Conservation (phyloP, 192 early-diverging fungal species). For the Mortierella alpina region DNA sequence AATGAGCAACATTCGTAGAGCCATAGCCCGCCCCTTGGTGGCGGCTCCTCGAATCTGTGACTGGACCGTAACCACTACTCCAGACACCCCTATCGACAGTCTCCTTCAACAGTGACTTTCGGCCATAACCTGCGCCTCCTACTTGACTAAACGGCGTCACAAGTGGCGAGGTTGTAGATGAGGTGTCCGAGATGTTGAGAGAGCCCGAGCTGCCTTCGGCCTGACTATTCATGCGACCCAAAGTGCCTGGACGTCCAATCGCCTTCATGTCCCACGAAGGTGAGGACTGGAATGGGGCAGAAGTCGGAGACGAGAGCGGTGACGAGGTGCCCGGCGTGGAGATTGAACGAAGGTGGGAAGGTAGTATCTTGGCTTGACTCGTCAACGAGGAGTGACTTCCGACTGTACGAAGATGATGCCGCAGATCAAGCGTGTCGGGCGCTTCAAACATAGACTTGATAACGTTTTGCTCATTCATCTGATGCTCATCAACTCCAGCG, state of each 20-base stretch:
- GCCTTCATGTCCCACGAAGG: constrained; percentile 37
- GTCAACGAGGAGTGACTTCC: constrained; percentile 33
- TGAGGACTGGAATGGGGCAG: constrained; percentile 17
- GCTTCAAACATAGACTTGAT: constrained; percentile 53
- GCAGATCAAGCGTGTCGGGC: constrained; percentile 31
- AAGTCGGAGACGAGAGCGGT: constrained; percentile 30
- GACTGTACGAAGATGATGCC: constrained; percentile 45
- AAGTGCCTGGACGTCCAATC: constrained; percentile 26
- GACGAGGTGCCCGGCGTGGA: constrained; percentile 37
- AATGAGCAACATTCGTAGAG: neutral
- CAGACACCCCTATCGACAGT: constrained; percentile 24
- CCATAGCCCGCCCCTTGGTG: neutral
- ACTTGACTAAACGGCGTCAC: constrained; percentile 4
- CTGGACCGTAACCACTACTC: constrained; percentile 4
- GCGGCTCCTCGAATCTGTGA: neutral
- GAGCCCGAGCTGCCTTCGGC: constrained; percentile 31
- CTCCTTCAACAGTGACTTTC: constrained; percentile 14
- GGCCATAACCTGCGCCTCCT: constrained; percentile 1
- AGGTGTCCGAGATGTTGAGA: constrained; percentile 25
- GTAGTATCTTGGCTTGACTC: constrained; percentile 37
- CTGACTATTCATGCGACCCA: constrained; percentile 44
- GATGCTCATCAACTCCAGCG: constrained; percentile 2
- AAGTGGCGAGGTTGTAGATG: constrained; percentile 40
- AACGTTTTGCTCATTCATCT: constrained; percentile 45
- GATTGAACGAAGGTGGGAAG: constrained; percentile 43